A percentile compares a stretch with the other conserved stretches of the same genome.
Conservation (phyloP, 2,329 filamentous ascomycete species). For the Drechslera avenae region DNA sequence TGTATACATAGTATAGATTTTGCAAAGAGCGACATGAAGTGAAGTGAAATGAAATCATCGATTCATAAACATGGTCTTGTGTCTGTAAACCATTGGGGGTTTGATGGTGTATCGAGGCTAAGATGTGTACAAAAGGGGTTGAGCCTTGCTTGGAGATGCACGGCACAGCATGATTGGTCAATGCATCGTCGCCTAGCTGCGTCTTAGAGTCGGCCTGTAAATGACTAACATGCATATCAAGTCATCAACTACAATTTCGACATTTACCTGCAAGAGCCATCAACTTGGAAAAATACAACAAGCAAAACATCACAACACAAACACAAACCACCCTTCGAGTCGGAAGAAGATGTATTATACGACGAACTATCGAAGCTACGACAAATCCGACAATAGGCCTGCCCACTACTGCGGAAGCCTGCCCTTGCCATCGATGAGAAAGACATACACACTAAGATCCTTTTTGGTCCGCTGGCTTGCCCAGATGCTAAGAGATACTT, state of each 20-base stretch:
- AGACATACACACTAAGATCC: constrained; percentile 33
- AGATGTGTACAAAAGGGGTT: too few species aligned
- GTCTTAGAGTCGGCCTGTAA: not conserved
- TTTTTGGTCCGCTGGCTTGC: constrained; percentile 15
- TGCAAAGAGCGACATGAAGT: too few species aligned
- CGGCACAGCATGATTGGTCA: too few species aligned
- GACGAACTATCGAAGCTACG: constrained; percentile 33
- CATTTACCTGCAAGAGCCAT: too few species aligned
- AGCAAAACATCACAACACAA: not conserved
- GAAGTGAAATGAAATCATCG: constrained; percentile 3
- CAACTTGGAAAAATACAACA: too few species aligned
- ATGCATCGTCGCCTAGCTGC: too few species aligned
- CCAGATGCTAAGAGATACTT: constrained; percentile 39
- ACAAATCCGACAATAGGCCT: constrained; percentile 30
- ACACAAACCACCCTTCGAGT: not conserved
- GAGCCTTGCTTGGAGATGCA: too few species aligned
- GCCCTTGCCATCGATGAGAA: constrained; percentile 33
- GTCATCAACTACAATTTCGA: not conserved
- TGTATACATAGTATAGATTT: too few species aligned
- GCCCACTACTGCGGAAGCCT: constrained; percentile 27
- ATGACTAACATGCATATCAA: too few species aligned
- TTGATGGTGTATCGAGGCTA: too few species aligned
- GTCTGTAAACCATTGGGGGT: too few species aligned
- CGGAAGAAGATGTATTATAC: constrained; percentile 33
- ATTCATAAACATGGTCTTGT: not conserved